These are phyloP conservation scores for Talaromyces sp. DNA, from an alignment of 2,329 filamentous ascomycete genomes.

Conservation along the genomic window DNA sequence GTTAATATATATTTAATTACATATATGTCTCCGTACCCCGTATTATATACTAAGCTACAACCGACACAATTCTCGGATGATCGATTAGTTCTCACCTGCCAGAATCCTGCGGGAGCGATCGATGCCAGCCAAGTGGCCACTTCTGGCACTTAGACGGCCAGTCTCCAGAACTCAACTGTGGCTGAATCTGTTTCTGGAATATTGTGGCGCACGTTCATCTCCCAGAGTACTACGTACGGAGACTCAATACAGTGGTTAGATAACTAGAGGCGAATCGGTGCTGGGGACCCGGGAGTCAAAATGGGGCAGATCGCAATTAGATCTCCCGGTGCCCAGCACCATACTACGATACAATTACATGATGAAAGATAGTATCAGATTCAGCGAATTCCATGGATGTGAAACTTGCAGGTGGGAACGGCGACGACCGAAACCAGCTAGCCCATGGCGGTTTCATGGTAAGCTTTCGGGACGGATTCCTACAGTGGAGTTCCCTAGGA, in stretches of 20 bases:
- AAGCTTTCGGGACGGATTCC: slow-evolving; percentile 1
- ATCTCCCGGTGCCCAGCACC: too few relatives aligned
- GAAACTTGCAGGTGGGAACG: neutral
- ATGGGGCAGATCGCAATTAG: neutral
- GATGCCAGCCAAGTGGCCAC: neutral
- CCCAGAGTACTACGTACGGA: too few relatives aligned
- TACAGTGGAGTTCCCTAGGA: neutral
- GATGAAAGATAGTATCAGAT: neutral
- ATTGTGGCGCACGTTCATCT: neutral
- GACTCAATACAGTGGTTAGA: neutral
- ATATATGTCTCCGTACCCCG: too few relatives aligned
- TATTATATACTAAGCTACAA: neutral
- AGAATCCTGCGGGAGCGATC: neutral
- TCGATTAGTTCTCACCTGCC: neutral
- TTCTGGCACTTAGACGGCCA: neutral
- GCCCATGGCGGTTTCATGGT: neutral
- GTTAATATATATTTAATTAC: too few relatives aligned
- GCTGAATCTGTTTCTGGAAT: neutral
- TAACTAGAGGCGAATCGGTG: neutral
- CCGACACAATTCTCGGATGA: neutral
- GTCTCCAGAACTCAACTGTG: neutral
- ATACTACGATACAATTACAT: too few relatives aligned
- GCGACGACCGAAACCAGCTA: neutral
- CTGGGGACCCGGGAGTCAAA: neutral
- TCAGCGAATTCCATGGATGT: too few relatives aligned